Conservation (phyloP, 371 early-diverging fungal genomes). For the Mucor saturninus region DNA sequence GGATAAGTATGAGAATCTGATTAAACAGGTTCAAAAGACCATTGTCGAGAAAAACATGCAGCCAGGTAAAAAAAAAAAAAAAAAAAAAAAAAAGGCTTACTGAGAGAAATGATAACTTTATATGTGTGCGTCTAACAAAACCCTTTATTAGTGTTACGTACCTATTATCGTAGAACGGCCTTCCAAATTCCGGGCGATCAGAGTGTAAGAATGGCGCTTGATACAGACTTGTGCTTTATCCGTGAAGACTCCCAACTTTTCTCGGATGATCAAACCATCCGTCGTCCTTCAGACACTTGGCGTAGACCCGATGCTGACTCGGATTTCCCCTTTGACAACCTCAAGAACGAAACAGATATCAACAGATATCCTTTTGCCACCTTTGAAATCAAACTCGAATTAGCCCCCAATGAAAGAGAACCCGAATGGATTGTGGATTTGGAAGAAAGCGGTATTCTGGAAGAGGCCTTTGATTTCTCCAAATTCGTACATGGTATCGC, state of each 20-base stretch:
- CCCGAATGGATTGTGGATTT: slow-evolving; percentile 97
- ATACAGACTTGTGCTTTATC: slow-evolving; percentile 98
- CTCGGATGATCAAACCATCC: slow-evolving; percentile 59
- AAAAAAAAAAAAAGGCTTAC: not conserved
- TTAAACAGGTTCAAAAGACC: slow-evolving; percentile 81
- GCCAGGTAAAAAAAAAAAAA: slow-evolving; percentile 67
- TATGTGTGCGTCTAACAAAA: not conserved
- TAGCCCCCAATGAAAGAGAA: slow-evolving; percentile 83
- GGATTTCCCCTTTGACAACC: slow-evolving; percentile 83
- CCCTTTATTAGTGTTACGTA: slow-evolving; percentile 71
- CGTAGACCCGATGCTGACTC: slow-evolving; percentile 89
- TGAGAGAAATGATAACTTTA: too few species aligned
- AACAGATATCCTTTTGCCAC: slow-evolving; percentile 97
- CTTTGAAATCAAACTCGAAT: slow-evolving; percentile 98
- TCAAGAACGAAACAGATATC: slow-evolving; percentile 81
- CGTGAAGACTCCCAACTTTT: slow-evolving; percentile 87
- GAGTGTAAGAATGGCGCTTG: slow-evolving; percentile 97
- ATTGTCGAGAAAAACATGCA: slow-evolving; percentile 78
- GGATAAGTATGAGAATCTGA: slow-evolving; percentile 72
- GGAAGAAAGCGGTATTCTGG: slow-evolving; percentile 89
- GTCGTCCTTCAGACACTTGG: slow-evolving; percentile 86
- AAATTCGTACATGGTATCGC: slow-evolving; percentile 99
- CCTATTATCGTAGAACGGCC: slow-evolving; percentile 98
- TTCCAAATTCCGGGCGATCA: slow-evolving; percentile 99
- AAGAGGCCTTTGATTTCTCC: slow-evolving; percentile 97